Conservation (phyloP, 805 yeast genomes). For the Metschnikowia proteae region DNA sequence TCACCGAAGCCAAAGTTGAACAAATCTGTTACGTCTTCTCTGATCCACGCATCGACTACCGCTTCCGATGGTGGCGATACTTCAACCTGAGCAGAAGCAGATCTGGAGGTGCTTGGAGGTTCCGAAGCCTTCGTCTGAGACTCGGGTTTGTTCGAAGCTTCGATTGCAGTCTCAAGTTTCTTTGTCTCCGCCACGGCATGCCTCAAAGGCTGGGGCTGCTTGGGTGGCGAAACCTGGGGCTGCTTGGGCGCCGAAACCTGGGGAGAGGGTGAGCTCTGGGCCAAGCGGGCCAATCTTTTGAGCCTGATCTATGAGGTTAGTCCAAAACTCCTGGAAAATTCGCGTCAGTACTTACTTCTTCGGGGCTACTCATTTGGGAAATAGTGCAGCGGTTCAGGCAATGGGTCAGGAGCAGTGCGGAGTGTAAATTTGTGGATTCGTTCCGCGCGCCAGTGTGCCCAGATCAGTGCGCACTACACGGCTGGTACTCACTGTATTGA, state of each 20-base stretch:
- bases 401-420: neutral
- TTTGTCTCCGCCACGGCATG: neutral
- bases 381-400: neutral
- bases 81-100: neutral
- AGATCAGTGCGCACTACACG: neutral
- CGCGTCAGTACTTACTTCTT: slow-evolving; percentile 15
- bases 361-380: slow-evolving; percentile 16
- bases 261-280: slow-evolving; percentile 11
- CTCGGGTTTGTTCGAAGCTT: neutral
- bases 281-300: slow-evolving; percentile 51
- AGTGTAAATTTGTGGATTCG: neutral
- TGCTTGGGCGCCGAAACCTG: neutral
- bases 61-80: slow-evolving; percentile 13
- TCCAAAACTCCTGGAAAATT: neutral
- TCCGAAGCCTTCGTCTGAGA: neutral
- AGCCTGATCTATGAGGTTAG: slow-evolving; percentile 40
- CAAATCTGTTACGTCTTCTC: slow-evolving; percentile 31
- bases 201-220: neutral
- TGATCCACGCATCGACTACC: slow-evolving; percentile 40
- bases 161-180: neutral
- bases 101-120: neutral
- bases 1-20: slow-evolving; percentile 27
- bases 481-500: neutral
- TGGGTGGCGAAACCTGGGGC: neutral
- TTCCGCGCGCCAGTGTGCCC: neutral